Conservation (phyloP, 768 basidiomycete species). For the Tylopilus rubrobrunneus region DNA sequence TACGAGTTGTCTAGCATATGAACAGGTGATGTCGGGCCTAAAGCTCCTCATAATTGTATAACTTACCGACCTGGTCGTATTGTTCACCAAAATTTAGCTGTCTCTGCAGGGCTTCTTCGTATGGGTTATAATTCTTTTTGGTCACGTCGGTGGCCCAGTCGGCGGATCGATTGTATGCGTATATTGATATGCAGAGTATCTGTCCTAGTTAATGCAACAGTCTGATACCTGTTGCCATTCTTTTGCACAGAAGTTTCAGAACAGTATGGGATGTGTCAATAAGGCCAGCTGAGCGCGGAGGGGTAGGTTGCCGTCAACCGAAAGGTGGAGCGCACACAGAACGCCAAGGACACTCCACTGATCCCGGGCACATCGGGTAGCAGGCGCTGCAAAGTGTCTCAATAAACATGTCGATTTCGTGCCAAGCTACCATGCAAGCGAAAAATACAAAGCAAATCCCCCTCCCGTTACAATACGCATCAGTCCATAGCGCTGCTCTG, state of each 20-base stretch:
- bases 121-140: background rate
- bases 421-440: background rate
- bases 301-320: too few relatives aligned
- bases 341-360: too few relatives aligned
- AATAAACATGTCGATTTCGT: background rate
- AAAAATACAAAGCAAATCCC: slow-evolving; percentile 9
- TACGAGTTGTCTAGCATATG: slow-evolving; percentile 1
- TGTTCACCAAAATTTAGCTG: background rate
- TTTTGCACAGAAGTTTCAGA: too few relatives aligned
- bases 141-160: too few relatives aligned
- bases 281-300: too few relatives aligned
- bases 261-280: too few relatives aligned
- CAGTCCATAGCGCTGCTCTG: slow-evolving; percentile 11
- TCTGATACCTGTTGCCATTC: background rate
- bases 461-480: background rate
- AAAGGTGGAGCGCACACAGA: too few relatives aligned
- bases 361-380: too few relatives aligned
- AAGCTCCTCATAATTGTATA: background rate
- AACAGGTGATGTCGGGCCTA: background rate
- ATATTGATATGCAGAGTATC: background rate
- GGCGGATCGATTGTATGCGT: too few relatives aligned
- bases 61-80: background rate
- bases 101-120: background rate
- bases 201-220: background rate
- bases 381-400: too few relatives aligned